Base-by-base conservation (phyloP, 768 basidiomycete species). In the Lepiota venenata region DNA sequence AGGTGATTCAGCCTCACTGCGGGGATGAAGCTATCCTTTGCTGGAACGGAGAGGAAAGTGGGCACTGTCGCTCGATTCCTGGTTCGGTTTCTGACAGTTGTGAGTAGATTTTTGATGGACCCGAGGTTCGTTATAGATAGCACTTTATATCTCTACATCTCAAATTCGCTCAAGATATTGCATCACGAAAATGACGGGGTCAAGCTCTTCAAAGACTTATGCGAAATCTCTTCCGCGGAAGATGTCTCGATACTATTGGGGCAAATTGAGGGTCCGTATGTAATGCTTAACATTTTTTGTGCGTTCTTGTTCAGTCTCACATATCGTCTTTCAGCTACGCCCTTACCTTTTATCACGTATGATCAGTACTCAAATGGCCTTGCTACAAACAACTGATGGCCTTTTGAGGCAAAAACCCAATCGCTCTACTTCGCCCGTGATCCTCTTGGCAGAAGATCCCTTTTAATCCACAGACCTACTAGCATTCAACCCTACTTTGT, bases 361-460 rank as follows among this genome's bases (percentile, higher is more conserved):
- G 82, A 51, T 29, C 46, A n/a, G 36, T 38, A 37, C 15, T 25
- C 32, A 32, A 11, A 11, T 36, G 22, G 32, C 39, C 21, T 8
- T 51, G 21, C 15, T 5, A 18, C n/a, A 32, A 36, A 29, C n/a
- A 50, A n/a, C 59, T 56, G 53, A 58, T 46, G 11, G 58, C 11
- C 25, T 49, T 12, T 7, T 45, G 39, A 86, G 85, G 68, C 65
- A 48, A 39, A 58, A 42, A 71, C 75, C 7, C 65, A 71, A 27
- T 75, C 67, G 29, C 61, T 96, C 8, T 89, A 82, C 69, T 93
- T 87, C 62, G 87, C 78, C 14, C 78, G 91, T 50, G 93, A 96
- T 67, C 91, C 91, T 2, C 78, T 94, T 2, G 93, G 93, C 6
- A 80, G 93, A 36, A 80, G 93, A 44, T 94, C 93, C n/a, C 75